Conservation (phyloP, 129 eudicot species). For the sunflower (Helianthus annuus) region DNA sequence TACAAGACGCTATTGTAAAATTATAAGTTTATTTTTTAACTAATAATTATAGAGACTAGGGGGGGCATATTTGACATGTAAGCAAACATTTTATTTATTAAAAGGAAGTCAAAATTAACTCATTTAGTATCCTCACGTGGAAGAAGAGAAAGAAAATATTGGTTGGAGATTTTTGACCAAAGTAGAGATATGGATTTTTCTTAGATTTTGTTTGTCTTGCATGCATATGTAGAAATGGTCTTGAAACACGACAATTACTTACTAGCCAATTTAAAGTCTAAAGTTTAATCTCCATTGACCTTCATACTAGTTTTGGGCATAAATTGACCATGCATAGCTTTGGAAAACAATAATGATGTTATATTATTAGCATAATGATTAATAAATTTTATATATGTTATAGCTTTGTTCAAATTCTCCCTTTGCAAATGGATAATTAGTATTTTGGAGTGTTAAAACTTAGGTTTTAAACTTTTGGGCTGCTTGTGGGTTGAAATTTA, state of each 20-base stretch:
- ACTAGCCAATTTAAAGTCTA: neutral
- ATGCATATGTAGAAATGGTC: neutral
- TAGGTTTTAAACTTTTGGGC: too few relatives aligned
- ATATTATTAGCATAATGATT: too few relatives aligned
- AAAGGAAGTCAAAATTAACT: slow-evolving; percentile 1
- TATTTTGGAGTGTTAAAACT: too few relatives aligned
- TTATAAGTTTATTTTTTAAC: neutral
- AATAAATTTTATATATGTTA: too few relatives aligned
- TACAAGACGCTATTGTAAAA: too few relatives aligned
- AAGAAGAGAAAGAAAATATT: neutral
- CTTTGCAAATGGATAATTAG: too few relatives aligned
- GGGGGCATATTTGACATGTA: neutral
- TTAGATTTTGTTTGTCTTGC: neutral
- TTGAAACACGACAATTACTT: slow-evolving; percentile 5
- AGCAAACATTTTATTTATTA: neutral
- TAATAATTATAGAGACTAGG: neutral
- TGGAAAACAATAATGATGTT: too few relatives aligned
- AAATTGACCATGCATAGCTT: too few relatives aligned
- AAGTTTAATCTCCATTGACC: neutral
- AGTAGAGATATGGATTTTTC: neutral
- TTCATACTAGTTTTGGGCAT: neutral
- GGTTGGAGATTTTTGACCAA: slow-evolving; percentile 9
- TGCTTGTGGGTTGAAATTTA: too few relatives aligned
- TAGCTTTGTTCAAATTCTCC: too few relatives aligned
- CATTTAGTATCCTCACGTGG: slow-evolving; percentile 10